Percentiles rank a stretch among this genome's conserved stretches.
Evolutionary conservation across 441 rosid species (phyloP).

Genomic region (Daphne laureola): DNA sequence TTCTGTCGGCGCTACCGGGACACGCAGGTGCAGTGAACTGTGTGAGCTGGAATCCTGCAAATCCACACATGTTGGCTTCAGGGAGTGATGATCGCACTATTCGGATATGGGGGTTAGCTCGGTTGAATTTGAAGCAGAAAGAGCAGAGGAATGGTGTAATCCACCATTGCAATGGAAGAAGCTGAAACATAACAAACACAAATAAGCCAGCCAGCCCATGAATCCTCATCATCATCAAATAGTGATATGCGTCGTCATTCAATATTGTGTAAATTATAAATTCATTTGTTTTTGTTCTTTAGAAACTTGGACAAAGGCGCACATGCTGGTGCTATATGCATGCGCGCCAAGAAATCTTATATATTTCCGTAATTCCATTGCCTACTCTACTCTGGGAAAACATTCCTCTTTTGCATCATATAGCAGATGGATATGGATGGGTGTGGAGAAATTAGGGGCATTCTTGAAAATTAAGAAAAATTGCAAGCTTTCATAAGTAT

Average conservation of each 20-base stretch:
- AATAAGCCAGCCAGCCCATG: conserved; percentile 1
- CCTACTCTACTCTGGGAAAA: no score
- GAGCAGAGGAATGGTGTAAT: conserved; percentile 29
- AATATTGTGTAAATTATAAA: conserved; percentile 15
- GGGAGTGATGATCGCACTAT: conserved; percentile 68
- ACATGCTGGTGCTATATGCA: conserved; percentile 10
- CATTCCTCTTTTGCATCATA: no score
- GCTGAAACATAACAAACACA: conserved; percentile 11
- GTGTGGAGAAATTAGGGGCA: no score
- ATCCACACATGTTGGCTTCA: conserved; percentile 67
- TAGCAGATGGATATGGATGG: no score
- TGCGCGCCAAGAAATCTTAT: not conserved
- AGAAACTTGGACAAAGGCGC: conserved; percentile 11
- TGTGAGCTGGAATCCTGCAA: conserved; percentile 66
- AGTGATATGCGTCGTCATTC: conserved; percentile 5
- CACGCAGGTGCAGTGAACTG: conserved; percentile 74
- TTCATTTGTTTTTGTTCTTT: conserved; percentile 15
- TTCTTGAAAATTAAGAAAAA: no score
- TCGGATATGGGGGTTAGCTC: conserved; percentile 66
- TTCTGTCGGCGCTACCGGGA: conserved; percentile 39
- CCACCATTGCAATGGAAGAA: conserved; percentile 46
- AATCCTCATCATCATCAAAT: conserved; percentile 8
- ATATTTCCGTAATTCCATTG: not conserved
- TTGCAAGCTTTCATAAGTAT: no score
- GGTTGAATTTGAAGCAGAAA: conserved; percentile 24